phyloP scores from a whole-genome alignment of 768 basidiomycete species.

The Pisolithus marmoratus region DNA sequence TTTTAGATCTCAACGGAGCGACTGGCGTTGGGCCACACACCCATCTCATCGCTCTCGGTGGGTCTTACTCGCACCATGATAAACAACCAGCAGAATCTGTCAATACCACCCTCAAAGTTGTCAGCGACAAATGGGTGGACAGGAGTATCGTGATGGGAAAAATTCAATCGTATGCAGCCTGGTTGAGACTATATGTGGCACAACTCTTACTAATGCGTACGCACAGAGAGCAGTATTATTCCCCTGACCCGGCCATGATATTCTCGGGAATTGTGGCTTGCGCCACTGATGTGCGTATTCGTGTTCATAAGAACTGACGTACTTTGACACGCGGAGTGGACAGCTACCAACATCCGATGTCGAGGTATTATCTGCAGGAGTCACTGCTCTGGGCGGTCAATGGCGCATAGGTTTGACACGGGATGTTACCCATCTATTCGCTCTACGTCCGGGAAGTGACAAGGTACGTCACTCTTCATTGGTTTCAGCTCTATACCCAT shows the following conservation, averaged over 20 bases:
- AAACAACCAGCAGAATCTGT: constrained; percentile 21
- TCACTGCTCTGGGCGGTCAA: constrained; percentile 75
- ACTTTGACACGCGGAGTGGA: neutral
- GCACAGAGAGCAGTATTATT: constrained; percentile 54
- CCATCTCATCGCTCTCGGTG: constrained; percentile 44
- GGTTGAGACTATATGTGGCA: neutral
- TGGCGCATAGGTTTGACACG: constrained; percentile 71
- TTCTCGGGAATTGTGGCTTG: constrained; percentile 82
- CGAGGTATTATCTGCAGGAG: constrained; percentile 67
- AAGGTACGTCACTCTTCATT: constrained; percentile 35
- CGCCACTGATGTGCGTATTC: constrained; percentile 51
- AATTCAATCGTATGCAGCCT: constrained; percentile 46
- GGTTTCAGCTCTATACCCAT: neutral
- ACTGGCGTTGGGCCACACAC: constrained; percentile 44
- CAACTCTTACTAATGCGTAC: neutral
- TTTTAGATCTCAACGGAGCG: constrained; percentile 53
- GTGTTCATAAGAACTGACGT: neutral
- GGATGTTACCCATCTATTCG: constrained; percentile 87
- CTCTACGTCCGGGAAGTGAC: constrained; percentile 41
- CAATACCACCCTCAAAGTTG: constrained; percentile 32
- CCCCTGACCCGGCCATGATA: constrained; percentile 68
- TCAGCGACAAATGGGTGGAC: constrained; percentile 64
- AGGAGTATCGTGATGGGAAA: constrained; percentile 54
- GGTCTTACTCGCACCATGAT: constrained; percentile 40
- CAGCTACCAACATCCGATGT: constrained; percentile 61